phyloP scores from a whole-genome alignment of 73 alveolate genomes.

The Urostyla sp. region DNA sequence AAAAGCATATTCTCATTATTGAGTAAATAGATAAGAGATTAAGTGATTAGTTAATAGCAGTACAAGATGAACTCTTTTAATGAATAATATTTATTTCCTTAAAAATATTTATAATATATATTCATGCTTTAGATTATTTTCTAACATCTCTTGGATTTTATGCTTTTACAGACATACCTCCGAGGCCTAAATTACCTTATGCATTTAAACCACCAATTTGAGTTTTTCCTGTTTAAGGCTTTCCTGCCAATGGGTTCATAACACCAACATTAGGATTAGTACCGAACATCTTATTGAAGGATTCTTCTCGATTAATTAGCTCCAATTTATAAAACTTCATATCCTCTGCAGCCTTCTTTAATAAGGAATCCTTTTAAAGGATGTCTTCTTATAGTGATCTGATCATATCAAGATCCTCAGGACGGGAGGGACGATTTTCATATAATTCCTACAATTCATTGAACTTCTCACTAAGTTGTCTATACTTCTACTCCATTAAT shows the following conservation, averaged over 20 bases:
- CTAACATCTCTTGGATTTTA: no score
- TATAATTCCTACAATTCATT: slow-evolving; percentile 64
- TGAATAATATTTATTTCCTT: no score
- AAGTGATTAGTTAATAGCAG: no score
- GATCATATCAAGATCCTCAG: slow-evolving; percentile 81
- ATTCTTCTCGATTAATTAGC: slow-evolving; percentile 93
- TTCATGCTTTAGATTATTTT: no score
- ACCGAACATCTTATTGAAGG: slow-evolving; percentile 91
- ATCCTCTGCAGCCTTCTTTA: slow-evolving; percentile 89
- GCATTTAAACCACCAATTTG: no score
- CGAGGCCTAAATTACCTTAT: no score
- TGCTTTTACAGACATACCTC: no score
- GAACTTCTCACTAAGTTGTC: slow-evolving; percentile 59
- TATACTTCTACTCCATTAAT: slow-evolving; percentile 71
- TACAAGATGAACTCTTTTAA: no score
- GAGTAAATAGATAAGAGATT: no score
- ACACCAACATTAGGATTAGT: slow-evolving; percentile 86
- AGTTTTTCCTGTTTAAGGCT: slow-evolving; percentile 40
- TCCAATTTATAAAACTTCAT: slow-evolving; percentile 97
- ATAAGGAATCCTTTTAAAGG: slow-evolving; percentile 68
- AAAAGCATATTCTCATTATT: no score
- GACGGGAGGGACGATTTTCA: slow-evolving; percentile 85
- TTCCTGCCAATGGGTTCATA: slow-evolving; percentile 71
- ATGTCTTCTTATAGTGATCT: slow-evolving; percentile 69
- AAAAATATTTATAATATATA: no score